Evolutionary conservation across 768 basidiomycete species (phyloP).

Genomic region (Hypholoma fasciculare): DNA sequence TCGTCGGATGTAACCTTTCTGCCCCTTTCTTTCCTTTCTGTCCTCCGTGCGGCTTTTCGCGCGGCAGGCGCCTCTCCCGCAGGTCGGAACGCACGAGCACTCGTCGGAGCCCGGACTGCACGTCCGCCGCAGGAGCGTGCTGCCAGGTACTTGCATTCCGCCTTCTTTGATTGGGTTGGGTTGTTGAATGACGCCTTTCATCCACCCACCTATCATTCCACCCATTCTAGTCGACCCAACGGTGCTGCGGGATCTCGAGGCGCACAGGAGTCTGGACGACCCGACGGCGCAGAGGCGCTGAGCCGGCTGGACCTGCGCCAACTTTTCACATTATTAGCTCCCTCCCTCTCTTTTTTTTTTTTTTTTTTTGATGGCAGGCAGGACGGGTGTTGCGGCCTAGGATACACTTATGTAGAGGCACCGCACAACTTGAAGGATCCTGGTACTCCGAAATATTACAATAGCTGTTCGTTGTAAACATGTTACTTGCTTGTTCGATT

Average conservation of each 20-base stretch:
- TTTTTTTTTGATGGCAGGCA: neutral
- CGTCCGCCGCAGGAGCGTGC: slow-evolving; percentile 90
- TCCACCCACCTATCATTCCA: slow-evolving; percentile 6
- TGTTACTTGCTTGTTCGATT: neutral
- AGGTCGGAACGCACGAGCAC: slow-evolving; percentile 58
- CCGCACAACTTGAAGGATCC: neutral
- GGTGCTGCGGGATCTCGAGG: slow-evolving; percentile 85
- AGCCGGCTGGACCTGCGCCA: neutral
- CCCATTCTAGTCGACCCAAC: slow-evolving; percentile 72
- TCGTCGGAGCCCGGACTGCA: slow-evolving; percentile 69
- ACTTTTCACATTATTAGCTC: neutral
- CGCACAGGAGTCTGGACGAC: slow-evolving; percentile 81
- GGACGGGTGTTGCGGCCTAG: too few relatives aligned
- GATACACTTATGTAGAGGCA: too few relatives aligned
- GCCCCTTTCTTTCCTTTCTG: slow-evolving; percentile 5
- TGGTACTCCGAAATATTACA: slow-evolving; percentile 4
- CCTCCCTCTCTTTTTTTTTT: neutral
- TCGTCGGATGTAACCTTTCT: slow-evolving; percentile 9
- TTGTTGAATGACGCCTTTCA: slow-evolving; percentile 12
- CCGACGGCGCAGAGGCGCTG: slow-evolving; percentile 22
- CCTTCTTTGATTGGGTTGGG: slow-evolving; percentile 7
- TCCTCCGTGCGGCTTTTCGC: neutral
- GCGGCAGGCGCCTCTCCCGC: slow-evolving; percentile 63
- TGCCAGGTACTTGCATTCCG: slow-evolving; percentile 65
- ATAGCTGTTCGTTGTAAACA: neutral